These are phyloP conservation scores for Trichoderma reesei DNA, from an alignment of 495 filamentous ascomycete species.

Conservation along the genomic window DNA sequence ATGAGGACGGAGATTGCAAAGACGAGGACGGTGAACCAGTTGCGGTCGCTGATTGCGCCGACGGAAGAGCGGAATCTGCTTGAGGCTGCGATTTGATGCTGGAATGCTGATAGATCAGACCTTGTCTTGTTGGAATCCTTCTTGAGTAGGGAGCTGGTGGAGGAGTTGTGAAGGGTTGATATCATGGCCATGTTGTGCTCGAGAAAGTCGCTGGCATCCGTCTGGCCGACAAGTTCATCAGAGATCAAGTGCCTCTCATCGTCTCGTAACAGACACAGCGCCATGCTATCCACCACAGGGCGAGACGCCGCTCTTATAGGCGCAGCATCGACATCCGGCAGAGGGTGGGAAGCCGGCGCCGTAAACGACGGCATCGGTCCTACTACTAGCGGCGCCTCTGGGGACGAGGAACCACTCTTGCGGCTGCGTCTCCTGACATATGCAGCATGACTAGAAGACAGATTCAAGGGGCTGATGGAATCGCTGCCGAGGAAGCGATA, in stretches of 20 bases:
- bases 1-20: conserved; percentile 20
- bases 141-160: not conserved
- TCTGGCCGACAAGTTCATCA: not conserved
- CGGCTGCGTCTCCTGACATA: conserved; percentile 2
- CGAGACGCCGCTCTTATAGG: not conserved
- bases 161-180: not conserved
- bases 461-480: conserved; percentile 9
- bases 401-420: not conserved
- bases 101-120: not conserved
- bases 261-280: not conserved
- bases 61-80: conserved; percentile 15
- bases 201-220: not conserved
- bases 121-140: not conserved
- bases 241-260: not conserved
- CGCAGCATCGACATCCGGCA: not conserved
- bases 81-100: conserved; percentile 18
- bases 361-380: not conserved
- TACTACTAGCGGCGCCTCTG: not conserved
- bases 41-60: conserved; percentile 15
- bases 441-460: conserved; percentile 11
- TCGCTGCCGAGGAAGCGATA: conserved; percentile 12
- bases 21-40: conserved; percentile 19
- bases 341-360: not conserved
- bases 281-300: not conserved
- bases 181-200: not conserved